Percentiles rank a stretch among this genome's conserved stretches.
phyloP scores from a whole-genome alignment of 106 monocot genomes.

The Acorus calamus region DNA sequence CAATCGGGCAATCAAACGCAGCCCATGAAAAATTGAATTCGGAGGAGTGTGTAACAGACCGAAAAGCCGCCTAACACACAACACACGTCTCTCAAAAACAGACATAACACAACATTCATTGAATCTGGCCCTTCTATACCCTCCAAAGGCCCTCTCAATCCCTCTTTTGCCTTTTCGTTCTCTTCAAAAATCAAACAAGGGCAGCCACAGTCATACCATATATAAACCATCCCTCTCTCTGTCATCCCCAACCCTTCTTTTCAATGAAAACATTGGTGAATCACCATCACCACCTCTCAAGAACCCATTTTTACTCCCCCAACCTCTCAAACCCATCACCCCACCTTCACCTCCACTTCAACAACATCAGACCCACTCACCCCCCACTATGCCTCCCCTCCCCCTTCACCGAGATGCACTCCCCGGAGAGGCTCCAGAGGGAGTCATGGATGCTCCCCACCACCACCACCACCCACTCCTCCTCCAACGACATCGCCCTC shows the following conservation, averaged over 20 bases:
- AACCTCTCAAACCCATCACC: background rate
- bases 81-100: background rate
- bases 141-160: slow-evolving; percentile 1
- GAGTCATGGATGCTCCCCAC: slow-evolving; percentile 7
- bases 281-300: background rate
- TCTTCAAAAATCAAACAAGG: background rate
- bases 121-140: slow-evolving; percentile 26
- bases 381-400: slow-evolving; percentile 18
- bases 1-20: too few species aligned
- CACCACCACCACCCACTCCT: background rate
- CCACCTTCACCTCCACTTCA: too few species aligned
- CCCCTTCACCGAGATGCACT: slow-evolving; percentile 50
- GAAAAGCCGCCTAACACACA: too few species aligned
- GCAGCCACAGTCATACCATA: slow-evolving; percentile 1
- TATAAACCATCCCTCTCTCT: background rate
- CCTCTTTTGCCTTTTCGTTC: background rate
- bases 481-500: slow-evolving; percentile 15
- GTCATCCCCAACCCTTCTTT: background rate
- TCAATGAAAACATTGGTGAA: too few species aligned
- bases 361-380: background rate
- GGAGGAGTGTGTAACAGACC: too few species aligned
- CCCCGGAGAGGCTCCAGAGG: slow-evolving; percentile 24
- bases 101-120: slow-evolving; percentile 10
- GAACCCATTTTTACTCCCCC: background rate
- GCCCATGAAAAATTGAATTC: too few species aligned